Percentiles rank a stretch among this genome's conserved stretches.
Evolutionary conservation across 371 early-diverging fungal species (phyloP).

Genomic region (Phascolomyces articulosus): DNA sequence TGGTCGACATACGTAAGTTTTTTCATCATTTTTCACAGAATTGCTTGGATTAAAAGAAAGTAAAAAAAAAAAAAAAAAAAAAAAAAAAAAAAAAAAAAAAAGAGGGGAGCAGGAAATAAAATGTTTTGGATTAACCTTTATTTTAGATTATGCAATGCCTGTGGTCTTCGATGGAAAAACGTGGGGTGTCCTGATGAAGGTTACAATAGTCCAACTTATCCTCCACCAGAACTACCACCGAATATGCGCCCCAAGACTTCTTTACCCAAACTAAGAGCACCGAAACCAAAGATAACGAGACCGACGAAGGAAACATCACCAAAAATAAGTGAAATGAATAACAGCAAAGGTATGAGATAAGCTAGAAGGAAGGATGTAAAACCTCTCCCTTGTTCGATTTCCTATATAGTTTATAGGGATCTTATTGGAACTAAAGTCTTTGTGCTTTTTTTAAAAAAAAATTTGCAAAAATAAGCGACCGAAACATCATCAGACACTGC

Average conservation of each 20-base stretch:
- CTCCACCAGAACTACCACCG: neutral
- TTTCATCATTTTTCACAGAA: neutral
- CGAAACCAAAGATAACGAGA: neutral
- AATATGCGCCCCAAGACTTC: neutral
- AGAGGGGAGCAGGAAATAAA: neutral
- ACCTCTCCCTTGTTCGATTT: no score
- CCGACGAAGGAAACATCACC: neutral
- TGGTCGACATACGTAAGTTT: slow-evolving; percentile 43
- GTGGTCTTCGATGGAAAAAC: slow-evolving; percentile 38
- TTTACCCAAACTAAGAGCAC: neutral
- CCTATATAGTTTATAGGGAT: no score
- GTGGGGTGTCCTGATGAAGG: neutral
- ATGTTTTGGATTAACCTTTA: neutral
- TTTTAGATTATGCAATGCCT: slow-evolving; percentile 46
- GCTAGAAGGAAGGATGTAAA: no score
- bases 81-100: neutral
- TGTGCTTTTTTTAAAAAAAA: no score
- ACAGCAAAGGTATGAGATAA: slow-evolving; percentile 3
- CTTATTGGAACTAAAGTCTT: no score
- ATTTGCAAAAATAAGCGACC: neutral
- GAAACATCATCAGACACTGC: neutral
- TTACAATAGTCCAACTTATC: neutral
- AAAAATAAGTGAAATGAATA: neutral
- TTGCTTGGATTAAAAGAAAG: no score
- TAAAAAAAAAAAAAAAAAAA: no score